A percentile compares a stretch with the other conserved stretches of the same genome.
Conservation (phyloP, 2,329 filamentous ascomycete genomes). For the Thielaviopsis musarum region DNA sequence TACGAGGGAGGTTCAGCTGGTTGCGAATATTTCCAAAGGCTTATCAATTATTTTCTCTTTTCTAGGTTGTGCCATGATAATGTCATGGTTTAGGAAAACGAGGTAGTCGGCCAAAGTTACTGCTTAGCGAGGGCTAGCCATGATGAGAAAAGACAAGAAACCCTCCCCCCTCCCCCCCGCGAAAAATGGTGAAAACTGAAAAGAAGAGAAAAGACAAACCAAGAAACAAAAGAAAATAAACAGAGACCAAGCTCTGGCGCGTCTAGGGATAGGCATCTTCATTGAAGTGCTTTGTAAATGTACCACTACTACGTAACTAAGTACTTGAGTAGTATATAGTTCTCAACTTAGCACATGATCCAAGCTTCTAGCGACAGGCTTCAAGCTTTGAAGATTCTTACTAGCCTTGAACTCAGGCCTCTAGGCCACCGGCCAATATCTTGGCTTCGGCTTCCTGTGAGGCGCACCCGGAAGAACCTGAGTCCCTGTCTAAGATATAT, state of each 20-base stretch:
- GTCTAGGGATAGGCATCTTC: background rate
- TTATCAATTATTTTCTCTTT: no score
- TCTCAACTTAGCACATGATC: background rate
- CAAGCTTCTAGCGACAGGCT: background rate
- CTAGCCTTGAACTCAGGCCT: background rate
- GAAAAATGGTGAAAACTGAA: background rate
- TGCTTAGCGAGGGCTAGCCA: background rate
- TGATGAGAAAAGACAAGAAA: background rate
- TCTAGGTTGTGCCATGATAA: no score
- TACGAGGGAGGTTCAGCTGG: background rate
- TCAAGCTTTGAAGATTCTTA: background rate
- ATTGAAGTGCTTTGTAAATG: background rate
- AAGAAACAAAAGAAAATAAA: background rate
- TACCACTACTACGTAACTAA: background rate
- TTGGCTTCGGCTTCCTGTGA: background rate
- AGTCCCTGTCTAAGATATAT: background rate
- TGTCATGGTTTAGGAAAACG: no score
- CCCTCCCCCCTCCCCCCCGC: background rate
- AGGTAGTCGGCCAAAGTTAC: no score
- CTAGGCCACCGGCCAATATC: background rate
- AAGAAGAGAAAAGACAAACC: background rate
- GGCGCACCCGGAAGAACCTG: background rate
- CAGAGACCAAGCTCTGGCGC: background rate
- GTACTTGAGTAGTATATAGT: no score
- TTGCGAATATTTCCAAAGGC: no score